Percentiles rank a stretch among this genome's conserved stretches.
Conservation (phyloP, 2,329 filamentous ascomycete genomes). For the Rhinocladiella similis region DNA sequence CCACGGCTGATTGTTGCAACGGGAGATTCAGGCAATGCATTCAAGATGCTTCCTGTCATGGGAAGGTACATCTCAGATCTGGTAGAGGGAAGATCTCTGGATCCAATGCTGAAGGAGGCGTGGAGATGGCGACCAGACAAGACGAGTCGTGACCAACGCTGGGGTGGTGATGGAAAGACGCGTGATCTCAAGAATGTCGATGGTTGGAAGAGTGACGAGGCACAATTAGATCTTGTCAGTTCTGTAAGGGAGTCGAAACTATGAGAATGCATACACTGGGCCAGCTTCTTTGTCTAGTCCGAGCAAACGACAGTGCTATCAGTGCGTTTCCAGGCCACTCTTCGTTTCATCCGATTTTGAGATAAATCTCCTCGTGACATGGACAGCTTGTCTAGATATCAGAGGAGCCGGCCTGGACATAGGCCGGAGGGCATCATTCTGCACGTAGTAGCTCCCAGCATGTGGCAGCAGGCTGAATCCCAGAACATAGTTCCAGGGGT, state of each 20-base stretch:
- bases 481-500: too few species aligned
- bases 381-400: too few species aligned
- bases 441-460: too few species aligned
- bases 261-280: background rate
- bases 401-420: too few species aligned
- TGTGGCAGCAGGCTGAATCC: too few species aligned
- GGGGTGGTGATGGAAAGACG: conserved; percentile 9
- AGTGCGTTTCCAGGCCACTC: too few species aligned
- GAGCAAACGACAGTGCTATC: too few species aligned
- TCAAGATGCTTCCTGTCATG: conserved; percentile 12
- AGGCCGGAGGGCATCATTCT: too few species aligned
- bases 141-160: background rate
- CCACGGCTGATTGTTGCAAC: conserved; percentile 7
- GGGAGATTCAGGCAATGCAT: conserved; percentile 5
- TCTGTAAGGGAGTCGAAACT: background rate
- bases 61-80: conserved; percentile 9
- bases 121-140: conserved; percentile 9
- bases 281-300: too few species aligned
- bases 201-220: conserved; percentile 1
- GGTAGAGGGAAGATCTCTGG: conserved; percentile 7
- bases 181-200: conserved; percentile 9
- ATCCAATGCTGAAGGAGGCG: conserved; percentile 8
- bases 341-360: too few species aligned
- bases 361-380: too few species aligned
- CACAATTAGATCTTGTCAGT: background rate